Base-by-base conservation (phyloP, 495 filamentous ascomycete species). In the Trichoderma erinaceum region DNA sequence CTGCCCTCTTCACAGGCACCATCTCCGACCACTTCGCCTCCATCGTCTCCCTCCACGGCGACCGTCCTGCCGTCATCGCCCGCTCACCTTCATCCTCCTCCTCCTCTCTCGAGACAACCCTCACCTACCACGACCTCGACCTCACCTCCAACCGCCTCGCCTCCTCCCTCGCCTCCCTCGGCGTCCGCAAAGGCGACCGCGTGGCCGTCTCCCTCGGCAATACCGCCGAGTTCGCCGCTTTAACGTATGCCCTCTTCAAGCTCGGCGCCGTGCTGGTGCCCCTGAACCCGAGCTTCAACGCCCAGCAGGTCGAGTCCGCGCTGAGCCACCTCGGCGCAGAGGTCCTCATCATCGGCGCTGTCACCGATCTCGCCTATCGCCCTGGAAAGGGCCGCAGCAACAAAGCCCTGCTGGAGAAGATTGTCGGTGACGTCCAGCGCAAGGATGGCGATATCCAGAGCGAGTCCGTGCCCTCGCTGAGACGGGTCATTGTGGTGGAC, bases 241-340 rank as follows among this genome's bases (percentile, higher is more conserved):
- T 86, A 18, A 96, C 90, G 27, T 97, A 99, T 78, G 92, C 92
- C 6, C 70, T 96, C 25, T 96, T 95, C 77, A 97, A 99, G 76
- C 83, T 97, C 3, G 95, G 95, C 18, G 95, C 92, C 56, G 88
- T 97, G 64, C 80, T 97, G 68, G 93, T 96, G 2, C 95, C 95
- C 2, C 81, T 99, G 41, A 99, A 99, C 77, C 94, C 92, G 3
- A 90, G 87, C 0, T 99, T 97, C 83, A 97, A 92, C 72, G 78
- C 84, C 23, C 74, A 79, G 16, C 95, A 99, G 77, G 88, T 97
- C 11, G 80, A 87, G 18, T 79, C 92, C 1, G 95, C 93, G 0
- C 79, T 97, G 16, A 84, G 79, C 4, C 95, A 96, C 70, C 87
- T 99, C 1, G 81, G 83, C 12, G 85, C 89, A 16, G 85, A 87